Evolutionary conservation across 495 filamentous ascomycete genomes (phyloP).

Genomic region (Articulospora tetracladia): DNA sequence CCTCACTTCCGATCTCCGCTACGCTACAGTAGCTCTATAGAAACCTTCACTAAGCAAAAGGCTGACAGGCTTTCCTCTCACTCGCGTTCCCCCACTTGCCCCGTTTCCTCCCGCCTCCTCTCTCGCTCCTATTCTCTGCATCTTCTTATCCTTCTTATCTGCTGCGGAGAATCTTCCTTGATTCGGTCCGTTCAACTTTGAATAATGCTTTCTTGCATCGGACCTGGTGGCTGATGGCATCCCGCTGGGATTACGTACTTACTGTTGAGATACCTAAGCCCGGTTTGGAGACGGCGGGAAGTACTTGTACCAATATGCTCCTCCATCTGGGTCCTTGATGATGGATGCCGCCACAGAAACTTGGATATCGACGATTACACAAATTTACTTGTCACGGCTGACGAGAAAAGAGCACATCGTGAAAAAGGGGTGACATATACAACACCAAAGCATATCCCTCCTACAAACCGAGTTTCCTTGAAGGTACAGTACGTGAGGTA

Average conservation of each 20-base stretch:
- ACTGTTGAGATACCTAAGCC: background rate
- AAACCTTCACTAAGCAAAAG: too few species aligned
- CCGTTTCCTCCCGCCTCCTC: background rate
- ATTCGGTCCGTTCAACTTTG: slow-evolving; percentile 3
- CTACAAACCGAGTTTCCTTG: too few species aligned
- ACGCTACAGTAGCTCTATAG: background rate
- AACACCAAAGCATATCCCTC: too few species aligned
- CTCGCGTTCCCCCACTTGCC: background rate
- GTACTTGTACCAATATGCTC: background rate
- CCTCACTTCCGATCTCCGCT: background rate
- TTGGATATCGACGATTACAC: background rate
- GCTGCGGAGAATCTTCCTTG: background rate
- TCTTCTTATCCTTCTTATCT: slow-evolving; percentile 4
- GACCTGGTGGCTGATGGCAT: background rate
- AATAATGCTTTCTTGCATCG: background rate
- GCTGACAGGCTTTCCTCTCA: background rate
- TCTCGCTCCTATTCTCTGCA: background rate
- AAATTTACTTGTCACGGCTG: too few species aligned
- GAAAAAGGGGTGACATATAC: too few species aligned
- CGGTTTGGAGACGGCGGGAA: background rate
- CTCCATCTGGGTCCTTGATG: too few species aligned
- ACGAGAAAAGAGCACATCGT: too few species aligned
- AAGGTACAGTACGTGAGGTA: too few species aligned
- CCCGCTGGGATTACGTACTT: background rate
- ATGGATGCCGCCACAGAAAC: background rate